These are phyloP conservation scores for Saccharum spontaneum DNA, from an alignment of 176 grass and related monocot species.

Conservation along the genomic window DNA sequence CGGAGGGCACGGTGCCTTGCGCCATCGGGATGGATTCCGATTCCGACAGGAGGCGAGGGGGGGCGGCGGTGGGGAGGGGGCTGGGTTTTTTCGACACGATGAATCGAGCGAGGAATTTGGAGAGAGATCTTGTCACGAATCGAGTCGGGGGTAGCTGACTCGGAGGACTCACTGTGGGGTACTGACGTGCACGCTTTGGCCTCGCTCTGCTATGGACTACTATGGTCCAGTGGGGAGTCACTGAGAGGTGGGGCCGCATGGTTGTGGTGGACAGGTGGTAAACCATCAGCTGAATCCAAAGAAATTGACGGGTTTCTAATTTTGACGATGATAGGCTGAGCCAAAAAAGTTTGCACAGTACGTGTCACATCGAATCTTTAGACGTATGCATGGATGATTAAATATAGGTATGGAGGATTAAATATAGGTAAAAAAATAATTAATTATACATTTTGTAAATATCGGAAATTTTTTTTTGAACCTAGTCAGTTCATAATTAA, in stretches of 20 bases:
- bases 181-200: constrained; percentile 27
- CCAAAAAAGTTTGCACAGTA: too few relatives aligned
- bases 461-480: too few relatives aligned
- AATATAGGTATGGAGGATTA: too few relatives aligned
- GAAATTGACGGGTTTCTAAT: neutral
- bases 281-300: neutral
- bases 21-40: constrained; percentile 42
- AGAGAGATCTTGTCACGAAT: constrained; percentile 25
- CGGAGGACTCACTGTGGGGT: neutral
- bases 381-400: too few relatives aligned
- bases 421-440: too few relatives aligned
- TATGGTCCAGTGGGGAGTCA: neutral
- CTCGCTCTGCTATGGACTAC: neutral
- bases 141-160: neutral
- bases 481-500: too few relatives aligned
- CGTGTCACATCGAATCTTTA: too few relatives aligned
- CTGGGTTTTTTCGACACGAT: neutral
- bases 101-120: constrained; percentile 8
- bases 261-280: too few relatives aligned
- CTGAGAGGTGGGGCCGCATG: neutral
- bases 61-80: neutral
- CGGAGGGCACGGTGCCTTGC: constrained; percentile 38
- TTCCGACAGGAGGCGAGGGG: constrained; percentile 30
- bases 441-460: too few relatives aligned
- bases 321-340: neutral